Percentiles rank a stretch among this genome's conserved stretches.
These are phyloP conservation scores for Leccinum variicolor DNA, from an alignment of 768 basidiomycete genomes.

Conservation along the genomic window DNA sequence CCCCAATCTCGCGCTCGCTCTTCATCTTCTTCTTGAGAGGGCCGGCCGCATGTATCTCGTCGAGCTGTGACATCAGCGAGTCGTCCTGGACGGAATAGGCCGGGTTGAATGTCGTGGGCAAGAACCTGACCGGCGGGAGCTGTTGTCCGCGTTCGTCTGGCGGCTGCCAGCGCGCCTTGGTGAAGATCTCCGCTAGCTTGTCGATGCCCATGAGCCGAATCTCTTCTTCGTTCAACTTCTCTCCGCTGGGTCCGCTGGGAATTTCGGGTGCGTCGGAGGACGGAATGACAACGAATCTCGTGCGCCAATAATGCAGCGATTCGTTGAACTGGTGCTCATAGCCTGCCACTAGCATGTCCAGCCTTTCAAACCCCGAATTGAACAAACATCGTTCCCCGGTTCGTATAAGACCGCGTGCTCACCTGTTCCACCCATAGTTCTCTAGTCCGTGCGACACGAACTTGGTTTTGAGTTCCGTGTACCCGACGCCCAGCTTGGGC, in stretches of 20 bases:
- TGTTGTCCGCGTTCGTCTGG: constrained; percentile 39
- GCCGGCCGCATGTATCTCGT: constrained; percentile 72
- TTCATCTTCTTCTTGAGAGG: constrained; percentile 79
- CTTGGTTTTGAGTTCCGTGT: constrained; percentile 71
- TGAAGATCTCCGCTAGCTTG: constrained; percentile 86
- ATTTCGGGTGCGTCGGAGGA: constrained; percentile 64
- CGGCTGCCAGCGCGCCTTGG: constrained; percentile 76
- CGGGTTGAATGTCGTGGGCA: constrained; percentile 84
- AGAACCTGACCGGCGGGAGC: constrained; percentile 64
- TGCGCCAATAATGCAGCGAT: constrained; percentile 89
- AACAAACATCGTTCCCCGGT: not conserved
- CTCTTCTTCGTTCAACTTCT: constrained; percentile 82
- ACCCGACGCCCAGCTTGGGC: constrained; percentile 87
- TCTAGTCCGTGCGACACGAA: constrained; percentile 80
- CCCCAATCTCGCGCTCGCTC: constrained; percentile 69
- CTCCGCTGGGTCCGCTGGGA: constrained; percentile 59
- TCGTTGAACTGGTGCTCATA: constrained; percentile 80
- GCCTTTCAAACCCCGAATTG: constrained; percentile 36
- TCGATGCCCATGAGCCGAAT: constrained; percentile 86
- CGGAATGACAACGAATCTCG: constrained; percentile 90
- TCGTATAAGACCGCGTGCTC: constrained; percentile 14
- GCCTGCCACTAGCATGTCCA: constrained; percentile 83
- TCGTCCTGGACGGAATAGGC: constrained; percentile 78
- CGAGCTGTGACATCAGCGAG: constrained; percentile 72
- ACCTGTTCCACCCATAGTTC: constrained; percentile 87